Conservation (phyloP, 495 filamentous ascomycete genomes). For the Delitschia confertaspora region DNA sequence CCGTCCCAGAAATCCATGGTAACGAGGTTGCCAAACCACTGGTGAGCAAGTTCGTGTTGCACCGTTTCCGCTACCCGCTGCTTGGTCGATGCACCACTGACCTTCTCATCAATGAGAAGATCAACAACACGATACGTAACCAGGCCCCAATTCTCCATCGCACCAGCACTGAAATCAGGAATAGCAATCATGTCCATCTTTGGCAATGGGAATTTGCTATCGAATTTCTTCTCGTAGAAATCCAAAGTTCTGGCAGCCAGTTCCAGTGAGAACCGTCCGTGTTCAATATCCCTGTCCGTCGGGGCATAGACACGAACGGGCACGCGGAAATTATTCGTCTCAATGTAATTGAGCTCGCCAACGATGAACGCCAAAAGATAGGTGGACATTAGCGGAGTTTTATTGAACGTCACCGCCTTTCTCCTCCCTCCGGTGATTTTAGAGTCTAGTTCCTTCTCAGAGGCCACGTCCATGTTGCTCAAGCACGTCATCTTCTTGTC, state of each 20-base stretch:
- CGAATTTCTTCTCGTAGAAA: constrained; percentile 73
- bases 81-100: constrained; percentile 81
- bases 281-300: constrained; percentile 53
- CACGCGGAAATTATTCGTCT: constrained; percentile 64
- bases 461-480: constrained; percentile 72
- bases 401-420: constrained; percentile 67
- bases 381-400: constrained; percentile 66
- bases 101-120: constrained; percentile 84
- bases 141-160: constrained; percentile 99
- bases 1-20: constrained; percentile 99
- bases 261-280: constrained; percentile 60
- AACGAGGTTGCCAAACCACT: constrained; percentile 98
- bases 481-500: constrained; percentile 66
- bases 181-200: constrained; percentile 99
- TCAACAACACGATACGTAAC: constrained; percentile 93
- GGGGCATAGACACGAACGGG: constrained; percentile 64
- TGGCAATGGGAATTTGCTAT: constrained; percentile 54
- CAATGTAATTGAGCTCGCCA: constrained; percentile 66
- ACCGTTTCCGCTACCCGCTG: constrained; percentile 90
- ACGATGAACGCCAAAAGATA: constrained; percentile 70
- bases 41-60: constrained; percentile 94
- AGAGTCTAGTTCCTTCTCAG: constrained; percentile 53
- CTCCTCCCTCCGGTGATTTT: constrained; percentile 45
- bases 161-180: constrained; percentile 85
- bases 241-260: constrained; percentile 58